Base-by-base conservation (phyloP, 306 rosid species). In the Betula pendula region DNA sequence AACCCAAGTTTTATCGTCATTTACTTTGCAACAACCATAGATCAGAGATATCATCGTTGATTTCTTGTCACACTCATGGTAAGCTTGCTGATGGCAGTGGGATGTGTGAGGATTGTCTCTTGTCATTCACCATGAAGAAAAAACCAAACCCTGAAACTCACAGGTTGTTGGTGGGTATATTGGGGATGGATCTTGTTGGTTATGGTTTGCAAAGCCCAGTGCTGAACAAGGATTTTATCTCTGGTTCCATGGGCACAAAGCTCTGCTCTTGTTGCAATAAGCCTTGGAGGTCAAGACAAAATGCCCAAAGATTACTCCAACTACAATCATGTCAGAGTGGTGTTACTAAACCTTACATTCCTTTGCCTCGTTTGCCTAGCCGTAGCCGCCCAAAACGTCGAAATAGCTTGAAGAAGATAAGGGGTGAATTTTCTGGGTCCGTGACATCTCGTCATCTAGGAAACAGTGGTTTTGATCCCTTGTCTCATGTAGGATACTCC, bases 51-150 rank as follows among this genome's bases (percentile, higher is more conserved):
- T 83, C 94, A 0, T 90, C 96, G 67, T 73, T 88, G 79, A 53
- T 90, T 60, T 80, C 75, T 58, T 85, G 91, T 84, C 89, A 86
- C 73, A 47, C 70, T 62, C 91, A 90, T 38, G 83, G 83, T 27
- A 86, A 85, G 40, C 82, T 87, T 44, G 90, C 79, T 38, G 87
- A 89, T 76, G 91, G 86, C 55, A 77, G 80, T 63, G 84, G 73
- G 76, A 91, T 85, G 90, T 90, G 93, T 56, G 96, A 89, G 31
- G 93, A 89, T 70, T 91, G 90, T 78, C 85, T 86, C 79, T 42
- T 83, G 70, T 90, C 92, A 29, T 79, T 75, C 59, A 63, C 80
- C 71, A 79, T 72, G 13, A 84, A 82, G 53, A 75, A 72, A 20
- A 84, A 70, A 50, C 43, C 67, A 13, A 71, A 75, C 75, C 43